phyloP scores from a whole-genome alignment of 2,329 filamentous ascomycete genomes.

The Cladosporium sp. region DNA sequence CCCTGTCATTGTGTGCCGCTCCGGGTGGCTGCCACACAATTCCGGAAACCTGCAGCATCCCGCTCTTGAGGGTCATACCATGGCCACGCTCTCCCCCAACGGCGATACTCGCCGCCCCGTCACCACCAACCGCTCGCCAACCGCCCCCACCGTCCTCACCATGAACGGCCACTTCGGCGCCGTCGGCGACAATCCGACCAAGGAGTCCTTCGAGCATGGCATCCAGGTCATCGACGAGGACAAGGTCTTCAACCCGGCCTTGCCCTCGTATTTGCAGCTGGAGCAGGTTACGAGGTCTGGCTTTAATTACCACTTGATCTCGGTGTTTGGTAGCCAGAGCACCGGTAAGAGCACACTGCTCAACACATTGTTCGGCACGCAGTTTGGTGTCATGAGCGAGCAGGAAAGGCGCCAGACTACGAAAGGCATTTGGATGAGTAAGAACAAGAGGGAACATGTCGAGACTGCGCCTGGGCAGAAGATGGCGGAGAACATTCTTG shows the following conservation, averaged over 20 bases:
- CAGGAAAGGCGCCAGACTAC: constrained; percentile 90
- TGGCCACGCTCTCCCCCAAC: constrained; percentile 9
- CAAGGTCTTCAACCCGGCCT: constrained; percentile 87
- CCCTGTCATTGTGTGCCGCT: constrained; percentile 5
- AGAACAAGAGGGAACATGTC: constrained; percentile 65
- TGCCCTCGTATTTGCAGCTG: constrained; percentile 74
- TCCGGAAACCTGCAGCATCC: neutral
- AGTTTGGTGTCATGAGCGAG: constrained; percentile 98
- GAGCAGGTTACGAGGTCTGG: constrained; percentile 79
- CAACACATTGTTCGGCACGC: constrained; percentile 90
- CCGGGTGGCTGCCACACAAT: neutral
- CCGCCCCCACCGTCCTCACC: constrained; percentile 34
- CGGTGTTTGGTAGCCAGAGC: constrained; percentile 96
- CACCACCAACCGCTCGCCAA: constrained; percentile 21
- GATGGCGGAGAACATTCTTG: constrained; percentile 96
- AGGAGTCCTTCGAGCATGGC: constrained; percentile 76
- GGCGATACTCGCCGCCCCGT: constrained; percentile 6
- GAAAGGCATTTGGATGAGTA: constrained; percentile 99
- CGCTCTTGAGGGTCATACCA: neutral
- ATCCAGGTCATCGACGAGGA: constrained; percentile 96
- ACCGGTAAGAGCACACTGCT: constrained; percentile 96
- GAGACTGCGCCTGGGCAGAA: constrained; percentile 44
- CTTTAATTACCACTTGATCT: constrained; percentile 99
- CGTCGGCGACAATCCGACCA: constrained; percentile 58
- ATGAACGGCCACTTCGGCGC: constrained; percentile 78